Evolutionary conservation across 2,329 filamentous ascomycete species (phyloP), one percentile per base, ranked within the genome.

Genomic region (Sclerotinia spermophila): DNA sequence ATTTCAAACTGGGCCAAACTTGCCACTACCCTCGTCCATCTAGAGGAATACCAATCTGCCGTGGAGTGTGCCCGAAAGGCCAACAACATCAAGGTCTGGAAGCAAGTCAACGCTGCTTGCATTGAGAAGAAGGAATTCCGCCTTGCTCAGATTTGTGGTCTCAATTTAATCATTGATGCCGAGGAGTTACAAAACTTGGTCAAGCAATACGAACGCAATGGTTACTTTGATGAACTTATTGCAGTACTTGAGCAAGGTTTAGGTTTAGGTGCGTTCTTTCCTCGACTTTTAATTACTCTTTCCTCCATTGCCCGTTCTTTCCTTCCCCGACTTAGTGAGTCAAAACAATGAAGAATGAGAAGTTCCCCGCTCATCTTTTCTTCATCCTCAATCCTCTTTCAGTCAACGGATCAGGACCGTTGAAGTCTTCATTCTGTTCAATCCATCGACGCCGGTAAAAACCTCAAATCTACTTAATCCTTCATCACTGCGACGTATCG

Each of bases 1-100:
- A 97, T 99, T 80, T 99, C 96, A 69, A 99, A 99, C 87, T 99
- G 96, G 96, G 95, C 95, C 70, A 99, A 99, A 86, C 90, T 99
- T 77, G 94, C 96, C 21, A 98, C 96, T 17, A 99, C 96, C 17
- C 88, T 98, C 72, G 96, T 99, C n/a, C 94, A 98, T 81, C 89
- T 99, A 10, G 92, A 90, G 75, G 96, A 99, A 77, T 98, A 99
- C 84, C 96, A 99, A 82, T 93, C 93, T 76, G 96, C 96, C 60
- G 96, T 99, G 56, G 96, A 99, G 81, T 97, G 94, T 79, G 96
- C 96, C 38, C 92, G 96, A 81, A 98, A 99, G 84, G 96, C 96
- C 77, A 99, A 98, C 86, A 98, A 93, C 82, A 94, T 97, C 82
- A 97, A 97, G 85, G 96, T 99, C 67, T 99, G 96, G 96, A 97